Evolutionary conservation across 768 basidiomycete genomes (phyloP), one percentile per base, ranked within the genome.

Genomic region (Filobasidium wieringae): DNA sequence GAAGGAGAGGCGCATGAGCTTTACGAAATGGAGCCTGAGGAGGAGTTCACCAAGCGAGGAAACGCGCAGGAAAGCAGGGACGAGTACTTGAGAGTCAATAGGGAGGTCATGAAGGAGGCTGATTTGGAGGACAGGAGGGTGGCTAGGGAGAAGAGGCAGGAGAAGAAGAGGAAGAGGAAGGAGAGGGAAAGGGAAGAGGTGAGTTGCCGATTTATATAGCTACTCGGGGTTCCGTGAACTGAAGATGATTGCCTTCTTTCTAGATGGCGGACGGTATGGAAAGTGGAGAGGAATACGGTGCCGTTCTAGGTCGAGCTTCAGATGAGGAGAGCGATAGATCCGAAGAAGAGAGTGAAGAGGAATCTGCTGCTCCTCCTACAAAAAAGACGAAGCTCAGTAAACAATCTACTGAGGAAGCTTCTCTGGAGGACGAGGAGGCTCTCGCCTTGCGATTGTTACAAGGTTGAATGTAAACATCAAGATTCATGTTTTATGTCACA

Each of bases 141-240:
- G 64, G 90, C 87, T 6, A 85, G 80, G 71, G 88, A 86, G 68
- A 92, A 90, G 80, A 86, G 84, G 75, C 76, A 79, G 62, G 92
- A 95, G 72, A 91, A 87, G 79, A 95, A 93, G 78, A 77, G 87
- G 62, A 93, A 91, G 76, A 77, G 87, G 68, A 93, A 92, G 75
- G 85, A 88, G 56, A 79, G 80, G 34, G 86, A 88, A 68, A 77
- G 74, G 55, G 78, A 47, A 27, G 43, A 72, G 67, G 78, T 73
- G 45, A 56, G 71, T 66, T 74, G 58, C 11, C 19, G 19, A 29
- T 22, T 24, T 39, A 14, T 17, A 14, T 15, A 7, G 31, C 32
- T 57, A 12, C 7, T 36, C 31, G 8, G 7, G 9, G 29, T 51
- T 51, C 29, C 26, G 41, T 4, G n/a, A 43, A 19, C 53, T 27